Conservation (phyloP, 75 land plant species). For the Chamaecyparis obtusa region DNA sequence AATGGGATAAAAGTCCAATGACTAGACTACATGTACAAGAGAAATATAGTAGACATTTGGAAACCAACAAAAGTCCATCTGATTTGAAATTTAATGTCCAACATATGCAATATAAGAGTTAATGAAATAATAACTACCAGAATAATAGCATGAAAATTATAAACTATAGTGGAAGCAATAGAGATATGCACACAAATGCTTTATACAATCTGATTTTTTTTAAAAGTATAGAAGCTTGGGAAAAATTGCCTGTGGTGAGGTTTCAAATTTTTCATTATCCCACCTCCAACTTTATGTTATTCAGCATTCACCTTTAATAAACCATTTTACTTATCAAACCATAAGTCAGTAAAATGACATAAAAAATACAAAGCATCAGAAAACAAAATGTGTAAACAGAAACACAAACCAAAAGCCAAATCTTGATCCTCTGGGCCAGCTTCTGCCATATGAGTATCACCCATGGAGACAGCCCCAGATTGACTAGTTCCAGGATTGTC, state of each 20-base stretch:
- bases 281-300: neutral
- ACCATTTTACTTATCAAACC: neutral
- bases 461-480: conserved; percentile 18
- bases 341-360: neutral
- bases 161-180: neutral
- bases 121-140: neutral
- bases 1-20: too few relatives aligned
- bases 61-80: neutral
- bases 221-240: neutral
- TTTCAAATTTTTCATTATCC: neutral
- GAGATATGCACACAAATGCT: neutral
- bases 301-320: neutral
- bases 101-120: neutral
- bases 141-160: neutral
- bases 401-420: conserved; percentile 67
- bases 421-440: conserved; percentile 78
- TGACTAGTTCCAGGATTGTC: conserved; percentile 47
- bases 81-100: neutral
- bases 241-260: neutral
- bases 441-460: conserved; percentile 78
- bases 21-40: neutral
- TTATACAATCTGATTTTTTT: neutral
- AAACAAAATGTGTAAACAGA: neutral
- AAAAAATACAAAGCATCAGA: neutral
- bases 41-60: neutral